These are phyloP conservation scores for Obba rivulosa DNA, from an alignment of 768 basidiomycete genomes.

Conservation along the genomic window DNA sequence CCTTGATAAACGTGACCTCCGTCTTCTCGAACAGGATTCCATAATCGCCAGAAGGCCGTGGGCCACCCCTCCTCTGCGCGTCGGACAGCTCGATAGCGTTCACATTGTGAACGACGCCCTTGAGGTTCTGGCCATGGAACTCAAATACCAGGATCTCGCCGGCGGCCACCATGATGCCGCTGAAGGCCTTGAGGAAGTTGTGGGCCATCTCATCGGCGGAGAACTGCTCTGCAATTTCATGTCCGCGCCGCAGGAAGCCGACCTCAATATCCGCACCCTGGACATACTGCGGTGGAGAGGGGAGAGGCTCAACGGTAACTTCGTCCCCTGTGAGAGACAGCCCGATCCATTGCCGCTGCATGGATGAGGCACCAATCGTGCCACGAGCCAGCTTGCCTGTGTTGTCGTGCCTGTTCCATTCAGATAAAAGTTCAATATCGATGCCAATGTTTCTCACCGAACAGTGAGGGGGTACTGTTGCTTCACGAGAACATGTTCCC, in stretches of 20 bases:
- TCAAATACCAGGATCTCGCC: slow-evolving; percentile 80
- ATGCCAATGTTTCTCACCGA: slow-evolving; percentile 40
- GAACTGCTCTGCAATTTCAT: slow-evolving; percentile 63
- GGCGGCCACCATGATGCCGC: slow-evolving; percentile 60
- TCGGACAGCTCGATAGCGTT: slow-evolving; percentile 56
- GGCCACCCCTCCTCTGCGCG: slow-evolving; percentile 44
- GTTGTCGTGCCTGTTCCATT: slow-evolving; percentile 61
- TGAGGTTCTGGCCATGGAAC: slow-evolving; percentile 81
- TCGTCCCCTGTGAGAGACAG: slow-evolving; percentile 74
- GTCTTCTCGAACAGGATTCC: slow-evolving; percentile 89
- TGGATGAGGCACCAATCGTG: slow-evolving; percentile 66
- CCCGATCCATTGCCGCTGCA: slow-evolving; percentile 87
- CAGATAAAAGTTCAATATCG: background rate
- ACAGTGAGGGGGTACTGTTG: slow-evolving; percentile 66
- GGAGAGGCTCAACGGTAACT: slow-evolving; percentile 63
- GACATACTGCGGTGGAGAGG: slow-evolving; percentile 50
- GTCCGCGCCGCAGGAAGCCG: slow-evolving; percentile 51
- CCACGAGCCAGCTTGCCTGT: slow-evolving; percentile 67
- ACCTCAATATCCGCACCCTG: slow-evolving; percentile 79
- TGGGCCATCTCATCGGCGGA: slow-evolving; percentile 82
- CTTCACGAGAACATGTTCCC: slow-evolving; percentile 75
- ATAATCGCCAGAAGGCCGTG: slow-evolving; percentile 20
- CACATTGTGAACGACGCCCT: slow-evolving; percentile 58
- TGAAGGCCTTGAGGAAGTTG: slow-evolving; percentile 72
- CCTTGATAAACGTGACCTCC: slow-evolving; percentile 88